phyloP scores from a whole-genome alignment of 371 early-diverging fungal genomes.

The Polyrhizophydium stewartii region DNA sequence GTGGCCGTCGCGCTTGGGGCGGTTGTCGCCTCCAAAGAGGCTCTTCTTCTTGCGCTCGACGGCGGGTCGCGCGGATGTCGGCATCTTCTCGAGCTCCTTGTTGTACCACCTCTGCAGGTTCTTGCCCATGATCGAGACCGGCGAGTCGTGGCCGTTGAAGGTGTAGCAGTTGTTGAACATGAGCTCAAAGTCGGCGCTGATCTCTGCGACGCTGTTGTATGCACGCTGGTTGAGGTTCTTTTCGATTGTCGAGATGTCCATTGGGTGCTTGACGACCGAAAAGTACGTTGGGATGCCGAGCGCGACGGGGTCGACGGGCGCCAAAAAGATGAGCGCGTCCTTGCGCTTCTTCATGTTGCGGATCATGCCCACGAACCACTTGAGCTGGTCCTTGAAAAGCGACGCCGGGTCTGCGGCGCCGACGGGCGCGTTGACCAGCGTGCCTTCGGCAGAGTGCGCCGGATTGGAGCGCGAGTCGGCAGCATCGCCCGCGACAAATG shows the following conservation, averaged over 20 bases:
- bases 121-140: conserved; percentile 68
- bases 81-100: conserved; percentile 66
- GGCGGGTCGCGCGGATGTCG: conserved; percentile 23
- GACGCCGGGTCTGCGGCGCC: not conserved
- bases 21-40: conserved; percentile 3
- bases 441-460: too few species aligned
- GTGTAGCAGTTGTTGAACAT: conserved; percentile 85
- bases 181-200: conserved; percentile 71
- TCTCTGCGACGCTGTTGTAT: conserved; percentile 63
- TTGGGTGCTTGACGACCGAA: conserved; percentile 88
- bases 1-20: conserved; percentile 35
- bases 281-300: conserved; percentile 94
- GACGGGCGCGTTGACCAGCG: too few species aligned
- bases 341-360: conserved; percentile 69
- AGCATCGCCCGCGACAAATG: too few species aligned
- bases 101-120: conserved; percentile 72
- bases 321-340: conserved; percentile 74
- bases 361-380: conserved; percentile 72
- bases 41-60: not conserved
- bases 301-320: conserved; percentile 92
- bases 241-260: conserved; percentile 96
- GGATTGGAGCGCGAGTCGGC: too few species aligned
- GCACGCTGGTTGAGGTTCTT: conserved; percentile 57
- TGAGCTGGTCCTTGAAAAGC: conserved; percentile 59
- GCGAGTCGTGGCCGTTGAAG: conserved; percentile 83